phyloP scores from a whole-genome alignment of 2,329 filamentous ascomycete species.

The Exophiala sideris region DNA sequence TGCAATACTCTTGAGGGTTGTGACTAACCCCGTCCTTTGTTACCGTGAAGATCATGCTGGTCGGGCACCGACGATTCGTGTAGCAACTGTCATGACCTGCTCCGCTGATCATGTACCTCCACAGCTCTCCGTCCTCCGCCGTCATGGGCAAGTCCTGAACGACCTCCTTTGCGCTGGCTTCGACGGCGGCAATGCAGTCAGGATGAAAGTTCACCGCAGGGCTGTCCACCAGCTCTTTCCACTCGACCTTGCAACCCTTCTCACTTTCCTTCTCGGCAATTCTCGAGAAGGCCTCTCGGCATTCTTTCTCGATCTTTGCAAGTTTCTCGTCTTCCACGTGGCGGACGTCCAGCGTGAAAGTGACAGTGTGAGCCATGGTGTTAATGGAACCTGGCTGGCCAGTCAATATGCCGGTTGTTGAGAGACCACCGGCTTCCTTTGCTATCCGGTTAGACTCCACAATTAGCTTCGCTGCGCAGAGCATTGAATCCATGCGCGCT shows the following conservation, averaged over 20 bases:
- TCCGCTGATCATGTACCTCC: constrained; percentile 56
- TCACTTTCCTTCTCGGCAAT: constrained; percentile 29
- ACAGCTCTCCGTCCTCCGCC: constrained; percentile 37
- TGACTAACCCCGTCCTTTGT: constrained; percentile 63
- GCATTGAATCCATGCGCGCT: constrained; percentile 65
- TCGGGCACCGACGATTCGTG: constrained; percentile 58
- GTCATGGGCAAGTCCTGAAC: constrained; percentile 40
- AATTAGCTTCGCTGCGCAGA: constrained; percentile 67
- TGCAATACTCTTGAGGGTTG: constrained; percentile 62
- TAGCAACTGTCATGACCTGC: constrained; percentile 66
- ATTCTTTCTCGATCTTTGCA: constrained; percentile 25
- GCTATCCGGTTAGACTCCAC: constrained; percentile 64
- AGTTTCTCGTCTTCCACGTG: constrained; percentile 24
- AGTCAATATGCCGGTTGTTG: constrained; percentile 67
- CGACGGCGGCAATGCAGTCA: constrained; percentile 65
- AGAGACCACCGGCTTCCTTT: constrained; percentile 59
- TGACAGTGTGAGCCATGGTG: constrained; percentile 40
- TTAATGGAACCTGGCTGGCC: constrained; percentile 68
- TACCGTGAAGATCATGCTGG: constrained; percentile 67
- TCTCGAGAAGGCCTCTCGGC: constrained; percentile 21
- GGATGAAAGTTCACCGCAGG: constrained; percentile 62
- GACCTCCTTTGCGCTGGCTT: constrained; percentile 56
- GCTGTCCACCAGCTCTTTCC: constrained; percentile 29
- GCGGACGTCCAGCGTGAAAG: constrained; percentile 27
- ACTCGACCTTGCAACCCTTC: constrained; percentile 27